These are phyloP conservation scores for Fraxinus excelsior DNA, from an alignment of 257 asterid species.

Conservation along the genomic window DNA sequence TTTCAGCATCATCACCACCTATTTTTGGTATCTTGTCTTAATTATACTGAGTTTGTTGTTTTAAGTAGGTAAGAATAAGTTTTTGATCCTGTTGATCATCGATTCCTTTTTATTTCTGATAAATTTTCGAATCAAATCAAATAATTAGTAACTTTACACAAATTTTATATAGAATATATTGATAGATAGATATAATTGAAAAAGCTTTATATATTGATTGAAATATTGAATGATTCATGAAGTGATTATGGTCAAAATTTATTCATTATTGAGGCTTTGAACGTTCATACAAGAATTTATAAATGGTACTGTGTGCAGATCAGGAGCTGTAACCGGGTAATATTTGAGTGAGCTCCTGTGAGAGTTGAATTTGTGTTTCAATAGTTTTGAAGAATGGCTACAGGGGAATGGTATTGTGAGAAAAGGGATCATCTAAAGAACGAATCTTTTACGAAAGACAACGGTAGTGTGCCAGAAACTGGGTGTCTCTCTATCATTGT, in stretches of 20 bases:
- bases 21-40: neutral
- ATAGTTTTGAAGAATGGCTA: conserved; percentile 37
- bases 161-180: neutral
- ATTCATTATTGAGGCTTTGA: neutral
- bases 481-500: conserved; percentile 85
- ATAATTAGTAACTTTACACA: neutral
- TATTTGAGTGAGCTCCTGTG: conserved; percentile 13
- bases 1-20: neutral
- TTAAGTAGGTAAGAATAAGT: neutral
- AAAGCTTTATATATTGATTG: neutral
- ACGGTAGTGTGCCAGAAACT: conserved; percentile 57
- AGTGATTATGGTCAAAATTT: neutral
- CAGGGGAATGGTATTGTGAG: conserved; percentile 62
- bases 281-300: too few species aligned
- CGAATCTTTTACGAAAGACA: conserved; percentile 57
- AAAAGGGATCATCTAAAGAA: conserved; percentile 46
- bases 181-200: neutral
- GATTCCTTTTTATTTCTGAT: neutral
- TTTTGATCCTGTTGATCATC: neutral
- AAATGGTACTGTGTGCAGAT: conserved; percentile 6
- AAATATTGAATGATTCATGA: neutral
- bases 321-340: neutral
- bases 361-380: neutral
- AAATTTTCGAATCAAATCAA: neutral
- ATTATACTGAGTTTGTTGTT: neutral